Base-by-base conservation (phyloP, 805 yeast genomes). In the Candida schatavii region DNA sequence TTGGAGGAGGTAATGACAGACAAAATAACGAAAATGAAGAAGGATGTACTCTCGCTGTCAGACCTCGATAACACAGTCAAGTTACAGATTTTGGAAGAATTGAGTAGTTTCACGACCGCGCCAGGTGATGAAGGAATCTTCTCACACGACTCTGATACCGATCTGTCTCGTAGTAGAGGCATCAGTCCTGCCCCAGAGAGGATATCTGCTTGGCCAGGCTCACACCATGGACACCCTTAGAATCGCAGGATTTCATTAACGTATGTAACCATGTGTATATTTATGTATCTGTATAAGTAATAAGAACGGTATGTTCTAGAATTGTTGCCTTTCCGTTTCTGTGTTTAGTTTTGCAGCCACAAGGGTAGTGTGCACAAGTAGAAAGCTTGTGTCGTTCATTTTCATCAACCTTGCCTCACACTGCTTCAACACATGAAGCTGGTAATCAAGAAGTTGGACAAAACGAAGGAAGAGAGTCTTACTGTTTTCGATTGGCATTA, bases 151-250 rank as follows among this genome's bases (percentile, higher is more conserved):
- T 35, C 35, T 4, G 41, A 38, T 31, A 14, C 27, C 30, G 41
- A 38, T n/a, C 41, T 38, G 41, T 13, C 20, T 9, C 28, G 37
- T 4, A 50, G 53, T 11, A 55, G 62, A 35, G 43, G 57, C 18
- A 46, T 59, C 2, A 57, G 66, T 1, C 69, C 70, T 4, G 55
- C 54, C 5, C 70, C 71, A 2, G 73, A 69, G 41, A 58, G 55
- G 34, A 67, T 69, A 5, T 60, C 64, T 25, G 75, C 87, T 1
- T 81, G 87, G 87, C 87, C 87, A 0, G 85, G 86, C 0, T 71
- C 78, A 11, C 74, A 81, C 49, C 85, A 79, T 49, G 83, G 84
- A 0, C 87, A 81, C 55, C 85, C 85, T 15, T 59, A 44, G 11
- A 23, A 23, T 7, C 27, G 11, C 11, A 23, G n/a, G n/a, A n/a